Evolutionary conservation across 192 early-diverging fungal species (phyloP).

Genomic region (Thoreauomyces humboldtii): DNA sequence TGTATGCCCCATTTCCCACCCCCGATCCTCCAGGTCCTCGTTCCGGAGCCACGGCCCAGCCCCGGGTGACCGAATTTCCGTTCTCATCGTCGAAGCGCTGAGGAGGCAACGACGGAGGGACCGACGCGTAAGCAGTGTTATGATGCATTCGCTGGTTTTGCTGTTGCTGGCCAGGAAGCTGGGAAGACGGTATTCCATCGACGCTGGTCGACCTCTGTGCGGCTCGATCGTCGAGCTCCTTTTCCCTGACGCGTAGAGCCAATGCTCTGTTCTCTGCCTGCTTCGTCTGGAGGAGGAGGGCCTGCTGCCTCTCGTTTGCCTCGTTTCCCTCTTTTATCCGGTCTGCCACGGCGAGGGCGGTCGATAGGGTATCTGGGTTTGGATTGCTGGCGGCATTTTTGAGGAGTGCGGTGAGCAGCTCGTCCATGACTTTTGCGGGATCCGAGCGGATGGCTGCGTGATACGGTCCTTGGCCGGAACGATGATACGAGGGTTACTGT

Average conservation of each 20-base stretch:
- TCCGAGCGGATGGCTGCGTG: too few species aligned
- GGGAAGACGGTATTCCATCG: not conserved
- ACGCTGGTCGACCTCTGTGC: not conserved
- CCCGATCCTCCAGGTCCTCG: too few species aligned
- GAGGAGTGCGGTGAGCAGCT: conserved; percentile 13
- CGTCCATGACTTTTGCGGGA: conserved; percentile 10
- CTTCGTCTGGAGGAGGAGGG: not conserved
- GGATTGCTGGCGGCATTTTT: conserved; percentile 10
- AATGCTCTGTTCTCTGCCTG: conserved; percentile 1
- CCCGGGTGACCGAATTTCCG: too few species aligned
- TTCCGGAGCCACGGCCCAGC: too few species aligned
- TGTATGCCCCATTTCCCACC: too few species aligned
- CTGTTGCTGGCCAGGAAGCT: not conserved
- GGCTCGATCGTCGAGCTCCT: conserved; percentile 2
- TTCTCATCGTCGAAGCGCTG: too few species aligned
- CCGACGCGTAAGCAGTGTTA: too few species aligned
- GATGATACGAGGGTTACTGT: too few species aligned
- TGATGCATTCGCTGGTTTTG: not conserved
- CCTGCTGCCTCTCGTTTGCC: not conserved
- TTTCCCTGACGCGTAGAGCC: not conserved
- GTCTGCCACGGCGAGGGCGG: conserved; percentile 14
- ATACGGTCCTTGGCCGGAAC: too few species aligned
- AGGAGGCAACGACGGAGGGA: too few species aligned
- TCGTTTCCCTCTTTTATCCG: not conserved
- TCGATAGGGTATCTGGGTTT: conserved; percentile 9